These are phyloP conservation scores for Quercus alba DNA, from an alignment of 306 rosid species.

Conservation along the genomic window DNA sequence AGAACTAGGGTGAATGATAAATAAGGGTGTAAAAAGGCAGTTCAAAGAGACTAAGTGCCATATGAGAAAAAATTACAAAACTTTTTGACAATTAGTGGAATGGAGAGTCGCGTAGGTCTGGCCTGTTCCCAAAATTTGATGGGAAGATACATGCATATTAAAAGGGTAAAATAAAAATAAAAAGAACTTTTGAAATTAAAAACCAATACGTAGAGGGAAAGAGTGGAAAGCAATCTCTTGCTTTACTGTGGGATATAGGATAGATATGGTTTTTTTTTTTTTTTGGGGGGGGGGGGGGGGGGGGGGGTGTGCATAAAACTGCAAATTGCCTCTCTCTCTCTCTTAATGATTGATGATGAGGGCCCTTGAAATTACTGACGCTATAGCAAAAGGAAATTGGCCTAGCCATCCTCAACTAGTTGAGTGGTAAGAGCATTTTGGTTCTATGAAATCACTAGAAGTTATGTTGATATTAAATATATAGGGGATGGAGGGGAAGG, in stretches of 20 bases:
- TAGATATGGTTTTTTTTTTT: neutral
- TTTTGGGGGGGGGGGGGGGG: too few relatives aligned
- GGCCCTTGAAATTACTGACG: neutral
- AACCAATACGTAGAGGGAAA: neutral
- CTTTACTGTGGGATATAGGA: neutral
- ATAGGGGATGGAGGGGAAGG: neutral
- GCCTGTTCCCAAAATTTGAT: neutral
- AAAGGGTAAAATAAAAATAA: neutral
- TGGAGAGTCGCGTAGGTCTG: neutral
- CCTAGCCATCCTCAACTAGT: neutral
- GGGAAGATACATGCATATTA: neutral
- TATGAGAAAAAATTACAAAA: neutral
- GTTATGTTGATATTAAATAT: too few relatives aligned
- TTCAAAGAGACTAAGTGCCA: neutral
- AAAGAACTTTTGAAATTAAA: neutral
- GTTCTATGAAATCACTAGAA: neutral
- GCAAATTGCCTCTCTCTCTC: neutral
- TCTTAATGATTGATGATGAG: neutral
- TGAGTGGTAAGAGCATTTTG: neutral
- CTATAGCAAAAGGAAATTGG: neutral
- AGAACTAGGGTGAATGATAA: neutral
- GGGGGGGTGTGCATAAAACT: neutral
- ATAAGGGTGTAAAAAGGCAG: neutral
- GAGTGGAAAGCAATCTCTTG: neutral
- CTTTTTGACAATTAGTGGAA: neutral